phyloP scores from a whole-genome alignment of 176 grass and related monocot genomes.

The Triticum urartu region DNA sequence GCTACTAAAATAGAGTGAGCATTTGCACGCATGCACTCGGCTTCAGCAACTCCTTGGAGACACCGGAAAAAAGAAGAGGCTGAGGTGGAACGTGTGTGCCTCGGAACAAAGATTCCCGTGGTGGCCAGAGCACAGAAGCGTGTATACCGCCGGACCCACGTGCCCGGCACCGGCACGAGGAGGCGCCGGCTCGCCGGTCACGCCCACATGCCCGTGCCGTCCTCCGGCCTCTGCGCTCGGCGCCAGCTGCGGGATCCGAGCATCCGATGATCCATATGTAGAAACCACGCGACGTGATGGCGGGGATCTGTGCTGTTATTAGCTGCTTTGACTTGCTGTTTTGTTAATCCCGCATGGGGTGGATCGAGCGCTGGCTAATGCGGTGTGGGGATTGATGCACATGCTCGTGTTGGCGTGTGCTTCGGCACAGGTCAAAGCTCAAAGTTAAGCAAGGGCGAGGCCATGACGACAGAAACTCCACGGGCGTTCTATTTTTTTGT shows the following conservation, averaged over 20 bases:
- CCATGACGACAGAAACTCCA: background rate
- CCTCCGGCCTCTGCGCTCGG: background rate
- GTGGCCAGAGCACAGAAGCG: constrained; percentile 48
- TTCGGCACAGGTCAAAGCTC: constrained; percentile 42
- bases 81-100: constrained; percentile 20
- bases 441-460: background rate
- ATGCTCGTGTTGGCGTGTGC: constrained; percentile 27
- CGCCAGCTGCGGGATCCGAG: constrained; percentile 23
- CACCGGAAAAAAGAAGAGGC: background rate
- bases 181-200: constrained; percentile 54
- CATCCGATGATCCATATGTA: constrained; percentile 6
- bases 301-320: background rate
- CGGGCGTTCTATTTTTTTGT: background rate
- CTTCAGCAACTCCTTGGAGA: background rate
- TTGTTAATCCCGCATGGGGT: background rate
- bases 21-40: background rate
- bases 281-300: background rate
- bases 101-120: constrained; percentile 64
- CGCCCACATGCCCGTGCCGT: constrained; percentile 44
- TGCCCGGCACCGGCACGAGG: constrained; percentile 37
- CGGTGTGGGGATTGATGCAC: constrained; percentile 27
- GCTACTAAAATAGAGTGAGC: background rate
- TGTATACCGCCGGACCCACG: constrained; percentile 52
- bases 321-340: constrained; percentile 15
- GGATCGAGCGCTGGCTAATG: background rate